Evolutionary conservation across 2,329 filamentous ascomycete genomes (phyloP).

Genomic region (Colletotrichum cereale): DNA sequence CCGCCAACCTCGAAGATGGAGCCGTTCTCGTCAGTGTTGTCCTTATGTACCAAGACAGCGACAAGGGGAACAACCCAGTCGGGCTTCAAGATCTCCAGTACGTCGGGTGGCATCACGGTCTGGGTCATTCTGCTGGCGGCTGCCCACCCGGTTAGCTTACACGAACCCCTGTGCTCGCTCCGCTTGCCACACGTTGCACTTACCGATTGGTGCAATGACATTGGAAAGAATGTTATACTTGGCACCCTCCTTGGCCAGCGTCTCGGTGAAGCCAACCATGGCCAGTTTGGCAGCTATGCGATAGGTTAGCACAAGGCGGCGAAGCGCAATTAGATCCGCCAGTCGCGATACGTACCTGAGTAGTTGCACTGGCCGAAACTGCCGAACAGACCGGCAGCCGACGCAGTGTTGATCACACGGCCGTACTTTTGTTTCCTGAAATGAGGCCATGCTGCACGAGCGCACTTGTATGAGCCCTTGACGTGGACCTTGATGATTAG

Average conservation of each 20-base stretch:
- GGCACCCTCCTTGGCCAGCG: slow-evolving; percentile 93
- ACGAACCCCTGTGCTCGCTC: background rate
- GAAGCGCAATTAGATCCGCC: background rate
- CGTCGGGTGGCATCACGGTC: slow-evolving; percentile 94
- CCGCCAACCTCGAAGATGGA: slow-evolving; percentile 94
- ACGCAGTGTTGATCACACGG: slow-evolving; percentile 95
- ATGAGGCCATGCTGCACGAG: slow-evolving; percentile 94
- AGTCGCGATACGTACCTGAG: slow-evolving; percentile 66
- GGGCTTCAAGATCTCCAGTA: slow-evolving; percentile 86
- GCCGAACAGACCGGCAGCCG: slow-evolving; percentile 95
- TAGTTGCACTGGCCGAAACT: slow-evolving; percentile 98
- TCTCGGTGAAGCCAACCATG: slow-evolving; percentile 97
- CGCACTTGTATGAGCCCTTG: slow-evolving; percentile 93
- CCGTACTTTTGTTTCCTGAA: slow-evolving; percentile 99
- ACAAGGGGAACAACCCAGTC: slow-evolving; percentile 97
- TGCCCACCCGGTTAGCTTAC: slow-evolving; percentile 45
- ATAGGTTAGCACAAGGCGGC: slow-evolving; percentile 15
- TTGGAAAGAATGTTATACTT: slow-evolving; percentile 99
- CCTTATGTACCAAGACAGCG: slow-evolving; percentile 87
- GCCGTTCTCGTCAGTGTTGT: slow-evolving; percentile 85
- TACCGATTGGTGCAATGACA: slow-evolving; percentile 88
- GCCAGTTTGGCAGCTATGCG: slow-evolving; percentile 85
- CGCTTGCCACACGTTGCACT: slow-evolving; percentile 41
- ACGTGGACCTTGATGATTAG: slow-evolving; percentile 93
- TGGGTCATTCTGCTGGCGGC: slow-evolving; percentile 96